phyloP scores from a whole-genome alignment of 1,284 basidiomycete species.

The Xanthoconium separans region DNA sequence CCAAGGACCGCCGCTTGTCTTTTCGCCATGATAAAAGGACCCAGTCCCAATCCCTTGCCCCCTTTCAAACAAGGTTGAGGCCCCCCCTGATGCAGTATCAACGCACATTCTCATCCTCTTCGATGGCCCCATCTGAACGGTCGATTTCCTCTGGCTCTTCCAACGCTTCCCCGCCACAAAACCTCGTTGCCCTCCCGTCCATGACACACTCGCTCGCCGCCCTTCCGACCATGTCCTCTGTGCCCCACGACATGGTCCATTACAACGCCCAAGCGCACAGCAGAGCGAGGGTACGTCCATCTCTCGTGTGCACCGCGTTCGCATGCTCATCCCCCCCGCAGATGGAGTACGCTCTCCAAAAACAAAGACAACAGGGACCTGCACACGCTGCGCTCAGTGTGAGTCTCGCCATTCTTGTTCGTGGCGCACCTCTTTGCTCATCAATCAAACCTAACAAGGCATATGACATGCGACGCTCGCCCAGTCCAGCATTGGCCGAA shows the following conservation, averaged over 20 bases:
- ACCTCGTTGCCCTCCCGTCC: slow-evolving; percentile 31
- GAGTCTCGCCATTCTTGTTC: slow-evolving; percentile 3
- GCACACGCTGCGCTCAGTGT: slow-evolving; percentile 28
- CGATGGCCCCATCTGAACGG: slow-evolving; percentile 33
- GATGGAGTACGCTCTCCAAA: slow-evolving; percentile 34
- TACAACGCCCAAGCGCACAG: slow-evolving; percentile 31
- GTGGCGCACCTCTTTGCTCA: slow-evolving; percentile 13
- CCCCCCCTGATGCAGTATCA: slow-evolving; percentile 31
- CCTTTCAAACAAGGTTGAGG: slow-evolving; percentile 9
- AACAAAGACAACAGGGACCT: slow-evolving; percentile 30
- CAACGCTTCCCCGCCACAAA: slow-evolving; percentile 30
- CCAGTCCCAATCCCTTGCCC: slow-evolving; percentile 1
- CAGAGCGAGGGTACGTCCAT: slow-evolving; percentile 25
- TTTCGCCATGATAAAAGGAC: slow-evolving; percentile 27
- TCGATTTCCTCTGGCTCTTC: slow-evolving; percentile 35
- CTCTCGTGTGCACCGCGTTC: neutral
- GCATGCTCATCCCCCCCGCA: slow-evolving; percentile 12
- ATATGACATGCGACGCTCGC: slow-evolving; percentile 31
- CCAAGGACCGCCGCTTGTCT: slow-evolving; percentile 23
- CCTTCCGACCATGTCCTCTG: slow-evolving; percentile 31
- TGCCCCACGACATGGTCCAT: slow-evolving; percentile 33
- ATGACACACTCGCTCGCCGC: slow-evolving; percentile 34
- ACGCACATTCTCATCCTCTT: slow-evolving; percentile 31
- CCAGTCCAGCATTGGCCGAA: slow-evolving; percentile 30
- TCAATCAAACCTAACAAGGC: slow-evolving; percentile 12